Evolutionary conservation across 345 rosid genomes (phyloP), one percentile per base, ranked within the genome.

Genomic region (Lumnitzera littorea): DNA sequence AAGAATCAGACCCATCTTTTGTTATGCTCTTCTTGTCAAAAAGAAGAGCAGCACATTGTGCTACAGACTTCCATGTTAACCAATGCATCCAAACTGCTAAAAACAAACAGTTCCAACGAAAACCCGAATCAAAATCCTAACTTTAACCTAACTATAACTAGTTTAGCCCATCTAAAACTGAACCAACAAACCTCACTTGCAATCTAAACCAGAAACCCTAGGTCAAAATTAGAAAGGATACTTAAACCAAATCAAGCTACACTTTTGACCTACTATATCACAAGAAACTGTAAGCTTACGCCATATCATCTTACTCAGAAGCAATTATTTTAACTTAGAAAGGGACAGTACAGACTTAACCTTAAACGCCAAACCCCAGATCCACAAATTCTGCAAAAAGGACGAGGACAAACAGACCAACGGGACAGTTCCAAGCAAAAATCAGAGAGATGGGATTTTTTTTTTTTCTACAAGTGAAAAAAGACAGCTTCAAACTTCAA

Each of bases 1-100:
- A 71, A 13, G 62, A 10, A 65, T 81, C 83, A 11, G 96, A 78
- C 60, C 84, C 96, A 78, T 82, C 82, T 65, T 81, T 76, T 66
- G 71, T 88, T 61, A 67, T 83, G 74, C 86, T 77, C 91, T 83
- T 91, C 86, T 91, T 91, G 80, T 90, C 95, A 43, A 94, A 72
- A 61, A 88, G 72, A 11, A 91, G 80, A 71, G 99, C 92, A 76
- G 96, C 96, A 74, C 99, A 88, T 79, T 88, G 95, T 62, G 96
- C 84, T 70, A 95, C 83, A 57, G 99, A 97, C 74, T 95, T 95
- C 99, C 99, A 95, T 69, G 89, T 76, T 71, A 95, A 95, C 74
- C 91, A 83, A 86, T 88, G 97, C 99, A 95, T 95, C 71, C 75
- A 76, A 70, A 75, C 55, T 54, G 24, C 24, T 27, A 12, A 13